Evolutionary conservation across 192 early-diverging fungal species (phyloP).

Genomic region (Backusella psychrophila): DNA sequence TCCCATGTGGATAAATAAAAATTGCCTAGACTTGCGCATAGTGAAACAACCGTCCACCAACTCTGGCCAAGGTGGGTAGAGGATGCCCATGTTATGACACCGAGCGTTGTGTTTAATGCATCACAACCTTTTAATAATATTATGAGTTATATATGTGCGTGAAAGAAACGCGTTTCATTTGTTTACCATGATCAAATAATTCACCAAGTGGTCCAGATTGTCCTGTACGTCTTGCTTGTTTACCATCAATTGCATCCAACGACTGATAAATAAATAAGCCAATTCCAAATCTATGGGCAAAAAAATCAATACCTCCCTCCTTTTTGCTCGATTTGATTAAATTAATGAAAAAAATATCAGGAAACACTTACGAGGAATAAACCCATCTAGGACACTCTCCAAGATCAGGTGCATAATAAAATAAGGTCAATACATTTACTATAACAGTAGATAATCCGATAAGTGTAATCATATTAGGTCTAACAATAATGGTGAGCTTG

Average conservation of each 20-base stretch:
- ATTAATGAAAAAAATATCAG: neutral
- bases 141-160: neutral
- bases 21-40: slow-evolving; percentile 39
- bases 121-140: slow-evolving; percentile 48
- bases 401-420: slow-evolving; percentile 74
- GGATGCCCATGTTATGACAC: slow-evolving; percentile 56
- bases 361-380: slow-evolving; percentile 60
- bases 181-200: slow-evolving; percentile 90
- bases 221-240: slow-evolving; percentile 90
- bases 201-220: slow-evolving; percentile 90
- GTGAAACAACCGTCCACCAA: slow-evolving; percentile 62
- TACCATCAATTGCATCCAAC: slow-evolving; percentile 93
- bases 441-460: slow-evolving; percentile 79
- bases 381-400: slow-evolving; percentile 79
- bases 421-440: slow-evolving; percentile 65
- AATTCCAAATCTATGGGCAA: slow-evolving; percentile 49
- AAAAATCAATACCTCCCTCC: neutral
- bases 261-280: slow-evolving; percentile 89
- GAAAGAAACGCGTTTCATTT: neutral
- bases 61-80: slow-evolving; percentile 66
- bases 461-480: slow-evolving; percentile 90
- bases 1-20: slow-evolving; percentile 95
- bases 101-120: slow-evolving; percentile 58
- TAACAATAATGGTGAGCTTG: slow-evolving; percentile 16
- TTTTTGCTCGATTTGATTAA: neutral